phyloP scores from a whole-genome alignment of 129 eudicot genomes.

The Lactuca saligna region DNA sequence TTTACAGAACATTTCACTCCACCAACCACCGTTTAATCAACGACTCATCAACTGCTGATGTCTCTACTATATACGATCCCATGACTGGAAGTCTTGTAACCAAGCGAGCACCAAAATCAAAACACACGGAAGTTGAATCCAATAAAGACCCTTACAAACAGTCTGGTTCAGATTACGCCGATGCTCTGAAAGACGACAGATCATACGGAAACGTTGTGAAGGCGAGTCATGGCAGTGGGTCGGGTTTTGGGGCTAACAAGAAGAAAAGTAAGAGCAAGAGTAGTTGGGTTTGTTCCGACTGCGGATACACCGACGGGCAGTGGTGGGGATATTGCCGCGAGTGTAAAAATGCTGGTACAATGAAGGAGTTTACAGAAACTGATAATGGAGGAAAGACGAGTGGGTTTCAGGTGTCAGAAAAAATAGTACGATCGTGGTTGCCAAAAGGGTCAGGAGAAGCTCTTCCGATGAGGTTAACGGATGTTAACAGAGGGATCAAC shows the following conservation, averaged over 20 bases:
- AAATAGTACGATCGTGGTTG: conserved; percentile 56
- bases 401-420: conserved; percentile 64
- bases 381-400: conserved; percentile 34
- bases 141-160: not conserved
- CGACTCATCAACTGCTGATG: conserved; percentile 7
- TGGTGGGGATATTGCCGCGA: conserved; percentile 90
- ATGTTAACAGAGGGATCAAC: conserved; percentile 60
- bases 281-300: conserved; percentile 64
- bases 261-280: conserved; percentile 51
- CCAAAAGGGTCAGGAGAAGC: conserved; percentile 39
- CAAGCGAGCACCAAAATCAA: conserved; percentile 4
- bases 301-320: conserved; percentile 80
- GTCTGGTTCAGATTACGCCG: conserved; percentile 20
- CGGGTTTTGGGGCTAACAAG: conserved; percentile 30
- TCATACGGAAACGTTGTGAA: conserved; percentile 28
- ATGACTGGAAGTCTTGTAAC: conserved; percentile 38
- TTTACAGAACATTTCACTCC: conserved; percentile 33
- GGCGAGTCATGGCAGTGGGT: conserved; percentile 1
- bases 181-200: conserved; percentile 27
- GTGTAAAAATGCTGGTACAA: conserved; percentile 48
- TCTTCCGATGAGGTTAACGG: conserved; percentile 62
- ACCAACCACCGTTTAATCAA: conserved; percentile 16
- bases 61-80: conserved; percentile 49
- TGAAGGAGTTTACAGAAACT: conserved; percentile 47
- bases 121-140: not conserved